Evolutionary conservation across 163 green algal genomes (phyloP).

Genomic region (Chlorella variabilis): DNA sequence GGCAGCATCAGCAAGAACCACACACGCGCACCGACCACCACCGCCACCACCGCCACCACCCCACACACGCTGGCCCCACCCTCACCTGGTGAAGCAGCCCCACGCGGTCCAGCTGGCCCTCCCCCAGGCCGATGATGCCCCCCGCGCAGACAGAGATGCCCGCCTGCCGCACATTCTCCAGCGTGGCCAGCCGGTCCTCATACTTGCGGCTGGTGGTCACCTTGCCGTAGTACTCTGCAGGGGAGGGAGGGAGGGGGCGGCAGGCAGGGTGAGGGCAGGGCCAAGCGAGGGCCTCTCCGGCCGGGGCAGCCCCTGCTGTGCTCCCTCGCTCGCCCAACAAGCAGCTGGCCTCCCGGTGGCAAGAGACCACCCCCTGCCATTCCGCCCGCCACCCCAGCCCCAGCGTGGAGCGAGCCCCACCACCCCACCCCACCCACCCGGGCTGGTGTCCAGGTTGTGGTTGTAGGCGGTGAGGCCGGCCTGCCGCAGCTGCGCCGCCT

Average conservation of each 20-base stretch:
- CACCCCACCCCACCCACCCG: no score
- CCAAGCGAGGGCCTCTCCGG: no score
- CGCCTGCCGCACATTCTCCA: slow-evolving; percentile 88
- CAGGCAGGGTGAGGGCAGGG: no score
- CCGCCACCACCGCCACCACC: neutral
- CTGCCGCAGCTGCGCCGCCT: slow-evolving; percentile 88
- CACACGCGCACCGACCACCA: neutral
- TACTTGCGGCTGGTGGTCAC: slow-evolving; percentile 96
- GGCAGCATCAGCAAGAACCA: neutral
- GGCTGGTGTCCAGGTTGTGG: slow-evolving; percentile 98
- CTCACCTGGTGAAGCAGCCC: slow-evolving; percentile 88
- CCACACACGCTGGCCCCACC: neutral
- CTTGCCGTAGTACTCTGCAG: slow-evolving; percentile 94
- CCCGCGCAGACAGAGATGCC: slow-evolving; percentile 97
- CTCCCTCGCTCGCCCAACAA: no score
- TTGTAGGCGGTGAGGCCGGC: slow-evolving; percentile 99
- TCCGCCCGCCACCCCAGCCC: no score
- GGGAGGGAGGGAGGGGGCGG: no score
- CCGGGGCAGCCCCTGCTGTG: no score
- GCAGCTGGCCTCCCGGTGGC: no score
- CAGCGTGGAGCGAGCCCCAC: no score
- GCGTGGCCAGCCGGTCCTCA: slow-evolving; percentile 92
- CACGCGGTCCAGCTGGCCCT: slow-evolving; percentile 84
- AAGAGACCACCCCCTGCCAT: no score
- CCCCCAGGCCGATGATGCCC: slow-evolving; percentile 98